Evolutionary conservation across 805 yeast genomes (phyloP).

Genomic region (Saturnispora gosingensis): DNA sequence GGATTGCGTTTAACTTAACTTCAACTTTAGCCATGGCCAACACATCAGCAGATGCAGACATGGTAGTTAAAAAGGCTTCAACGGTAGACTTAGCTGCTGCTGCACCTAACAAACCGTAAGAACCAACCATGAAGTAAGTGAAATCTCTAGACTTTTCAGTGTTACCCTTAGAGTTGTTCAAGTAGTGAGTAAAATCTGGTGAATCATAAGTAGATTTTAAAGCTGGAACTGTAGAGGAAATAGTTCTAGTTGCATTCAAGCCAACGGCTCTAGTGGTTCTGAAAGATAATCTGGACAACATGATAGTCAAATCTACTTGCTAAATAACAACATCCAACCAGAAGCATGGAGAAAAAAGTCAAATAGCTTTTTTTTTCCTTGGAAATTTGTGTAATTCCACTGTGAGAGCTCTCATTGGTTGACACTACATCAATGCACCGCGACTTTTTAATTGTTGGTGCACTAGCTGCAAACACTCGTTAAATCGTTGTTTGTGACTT

Average conservation of each 20-base stretch:
- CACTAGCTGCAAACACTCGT: neutral
- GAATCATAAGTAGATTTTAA: constrained; percentile 76
- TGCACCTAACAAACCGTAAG: constrained; percentile 81
- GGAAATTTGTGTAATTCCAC: neutral
- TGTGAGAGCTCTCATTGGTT: constrained; percentile 6
- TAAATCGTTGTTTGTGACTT: neutral
- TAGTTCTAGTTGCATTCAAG: constrained; percentile 34
- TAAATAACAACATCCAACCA: neutral
- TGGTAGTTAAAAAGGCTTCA: constrained; percentile 80
- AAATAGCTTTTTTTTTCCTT: neutral
- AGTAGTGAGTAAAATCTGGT: constrained; percentile 79
- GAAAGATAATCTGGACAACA: constrained; percentile 26
- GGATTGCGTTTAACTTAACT: constrained; percentile 86
- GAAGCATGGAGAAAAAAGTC: neutral
- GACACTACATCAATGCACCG: constrained; percentile 1
- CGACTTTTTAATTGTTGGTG: neutral
- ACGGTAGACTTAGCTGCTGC: constrained; percentile 96
- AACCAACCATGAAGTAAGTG: constrained; percentile 96
- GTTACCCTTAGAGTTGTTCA: constrained; percentile 59
- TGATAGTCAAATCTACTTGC: constrained; percentile 9
- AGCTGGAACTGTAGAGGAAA: constrained; percentile 41
- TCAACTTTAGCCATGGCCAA: constrained; percentile 99
- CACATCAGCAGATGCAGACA: constrained; percentile 98
- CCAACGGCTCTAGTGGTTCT: constrained; percentile 24
- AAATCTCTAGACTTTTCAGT: constrained; percentile 71